Percentiles rank a stretch among this genome's conserved stretches.
Conservation (phyloP, 2,329 filamentous ascomycete genomes). For the Ophiostoma perfectum region DNA sequence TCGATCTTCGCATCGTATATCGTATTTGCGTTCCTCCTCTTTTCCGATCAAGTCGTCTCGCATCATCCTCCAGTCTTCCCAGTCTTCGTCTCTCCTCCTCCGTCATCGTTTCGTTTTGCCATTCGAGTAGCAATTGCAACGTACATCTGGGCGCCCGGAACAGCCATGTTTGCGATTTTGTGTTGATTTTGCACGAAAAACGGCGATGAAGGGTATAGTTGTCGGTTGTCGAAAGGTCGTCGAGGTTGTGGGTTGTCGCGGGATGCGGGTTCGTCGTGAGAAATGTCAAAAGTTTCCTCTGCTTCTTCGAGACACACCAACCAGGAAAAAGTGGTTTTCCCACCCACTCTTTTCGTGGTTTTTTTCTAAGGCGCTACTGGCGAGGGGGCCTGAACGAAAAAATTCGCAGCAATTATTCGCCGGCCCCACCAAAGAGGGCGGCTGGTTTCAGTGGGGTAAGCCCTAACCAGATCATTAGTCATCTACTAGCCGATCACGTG, state of each 20-base stretch:
- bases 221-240: slow-evolving; percentile 11
- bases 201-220: neutral
- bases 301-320: slow-evolving; percentile 11
- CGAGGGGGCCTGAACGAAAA: neutral
- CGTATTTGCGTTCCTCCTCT: slow-evolving; percentile 2
- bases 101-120: neutral
- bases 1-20: neutral
- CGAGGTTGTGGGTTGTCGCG: slow-evolving; percentile 2
- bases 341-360: slow-evolving; percentile 15
- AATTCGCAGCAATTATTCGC: slow-evolving; percentile 10
- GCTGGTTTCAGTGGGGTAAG: neutral
- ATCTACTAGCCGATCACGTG: neutral
- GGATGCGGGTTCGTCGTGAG: slow-evolving; percentile 16
- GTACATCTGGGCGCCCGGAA: slow-evolving; percentile 59
- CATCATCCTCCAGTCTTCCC: neutral
- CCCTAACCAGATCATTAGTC: neutral
- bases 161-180: slow-evolving; percentile 46
- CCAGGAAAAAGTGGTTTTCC: slow-evolving; percentile 14
- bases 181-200: slow-evolving; percentile 17
- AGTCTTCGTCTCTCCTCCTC: neutral
- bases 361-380: slow-evolving; percentile 2
- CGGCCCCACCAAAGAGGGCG: slow-evolving; percentile 11
- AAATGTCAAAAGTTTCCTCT: slow-evolving; percentile 49
- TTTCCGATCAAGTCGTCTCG: neutral
- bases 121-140: slow-evolving; percentile 31